Evolutionary conservation across 169 alveolate species (phyloP).

Genomic region (Eimeria falciformis): DNA sequence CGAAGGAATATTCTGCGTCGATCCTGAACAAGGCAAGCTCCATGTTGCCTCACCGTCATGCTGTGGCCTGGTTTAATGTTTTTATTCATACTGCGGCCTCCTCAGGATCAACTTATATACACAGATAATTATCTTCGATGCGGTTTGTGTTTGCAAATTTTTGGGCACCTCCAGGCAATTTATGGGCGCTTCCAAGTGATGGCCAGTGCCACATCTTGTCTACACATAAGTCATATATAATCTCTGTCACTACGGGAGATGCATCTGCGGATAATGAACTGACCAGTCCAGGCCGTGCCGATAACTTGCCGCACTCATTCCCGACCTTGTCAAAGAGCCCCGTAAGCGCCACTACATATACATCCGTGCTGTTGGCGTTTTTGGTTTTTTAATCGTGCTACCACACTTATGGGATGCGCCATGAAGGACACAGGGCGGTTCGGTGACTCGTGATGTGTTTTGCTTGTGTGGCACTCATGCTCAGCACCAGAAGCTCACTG

Average conservation of each 20-base stretch:
- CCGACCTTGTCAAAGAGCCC: constrained; percentile 19
- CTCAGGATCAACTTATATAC: too few species aligned
- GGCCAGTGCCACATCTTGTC: constrained; percentile 59
- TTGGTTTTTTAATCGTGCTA: not conserved
- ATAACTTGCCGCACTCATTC: constrained; percentile 3
- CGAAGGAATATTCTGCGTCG: constrained; percentile 75
- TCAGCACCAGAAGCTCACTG: constrained; percentile 58
- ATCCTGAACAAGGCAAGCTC: constrained; percentile 67
- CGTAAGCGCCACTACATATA: not conserved
- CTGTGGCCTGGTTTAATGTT: too few species aligned
- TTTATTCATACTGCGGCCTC: too few species aligned
- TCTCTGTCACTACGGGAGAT: constrained; percentile 62
- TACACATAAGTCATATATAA: constrained; percentile 63
- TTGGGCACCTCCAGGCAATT: constrained; percentile 61
- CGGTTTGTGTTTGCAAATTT: too few species aligned
- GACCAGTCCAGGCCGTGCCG: constrained; percentile 1
- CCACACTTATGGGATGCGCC: too few species aligned
- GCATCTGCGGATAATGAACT: constrained; percentile 28
- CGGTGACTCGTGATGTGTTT: too few species aligned
- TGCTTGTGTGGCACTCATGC: not conserved
- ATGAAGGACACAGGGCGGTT: too few species aligned
- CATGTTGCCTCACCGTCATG: too few species aligned
- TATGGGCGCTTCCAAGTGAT: constrained; percentile 76
- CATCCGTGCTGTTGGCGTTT: not conserved
- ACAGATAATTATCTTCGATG: not conserved